Evolutionary conservation across 177 flowering plant species (phyloP).

Genomic region (Vitis hybrid): DNA sequence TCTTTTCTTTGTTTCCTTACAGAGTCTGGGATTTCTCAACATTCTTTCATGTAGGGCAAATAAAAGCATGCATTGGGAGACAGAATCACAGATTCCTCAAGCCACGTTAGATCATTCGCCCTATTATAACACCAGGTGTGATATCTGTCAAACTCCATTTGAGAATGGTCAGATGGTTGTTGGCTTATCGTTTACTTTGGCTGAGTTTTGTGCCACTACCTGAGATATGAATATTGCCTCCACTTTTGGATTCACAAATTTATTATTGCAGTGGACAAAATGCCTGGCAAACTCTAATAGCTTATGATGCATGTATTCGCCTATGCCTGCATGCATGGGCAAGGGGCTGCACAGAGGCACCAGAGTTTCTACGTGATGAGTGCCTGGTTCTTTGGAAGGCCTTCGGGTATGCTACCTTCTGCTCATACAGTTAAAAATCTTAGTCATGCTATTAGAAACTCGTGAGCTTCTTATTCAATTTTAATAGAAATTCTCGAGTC

Average conservation of each 20-base stretch:
- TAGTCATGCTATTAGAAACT: not conserved
- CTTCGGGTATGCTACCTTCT: constrained; percentile 61
- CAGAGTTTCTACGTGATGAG: constrained; percentile 79
- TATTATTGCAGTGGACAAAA: constrained; percentile 58
- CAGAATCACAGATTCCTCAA: constrained; percentile 37
- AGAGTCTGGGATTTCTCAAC: not conserved
- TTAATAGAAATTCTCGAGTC: not conserved
- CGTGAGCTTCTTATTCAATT: not conserved
- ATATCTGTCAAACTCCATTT: not conserved
- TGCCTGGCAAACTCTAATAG: constrained; percentile 82
- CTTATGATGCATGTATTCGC: constrained; percentile 93
- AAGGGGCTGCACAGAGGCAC: constrained; percentile 80
- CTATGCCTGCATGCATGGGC: constrained; percentile 86
- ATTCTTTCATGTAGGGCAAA: constrained; percentile 16
- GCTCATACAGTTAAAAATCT: not conserved
- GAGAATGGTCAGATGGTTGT: too few species aligned
- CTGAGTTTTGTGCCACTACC: too few species aligned
- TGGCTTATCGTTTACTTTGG: too few species aligned
- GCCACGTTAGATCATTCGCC: constrained; percentile 33
- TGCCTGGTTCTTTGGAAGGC: constrained; percentile 76
- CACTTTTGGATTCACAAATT: not conserved
- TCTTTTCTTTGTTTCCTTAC: not conserved
- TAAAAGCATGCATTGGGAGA: constrained; percentile 28
- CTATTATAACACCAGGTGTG: constrained; percentile 51
- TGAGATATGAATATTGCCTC: not conserved